Conservation (phyloP, 345 rosid genomes). For the Salix exigua region DNA sequence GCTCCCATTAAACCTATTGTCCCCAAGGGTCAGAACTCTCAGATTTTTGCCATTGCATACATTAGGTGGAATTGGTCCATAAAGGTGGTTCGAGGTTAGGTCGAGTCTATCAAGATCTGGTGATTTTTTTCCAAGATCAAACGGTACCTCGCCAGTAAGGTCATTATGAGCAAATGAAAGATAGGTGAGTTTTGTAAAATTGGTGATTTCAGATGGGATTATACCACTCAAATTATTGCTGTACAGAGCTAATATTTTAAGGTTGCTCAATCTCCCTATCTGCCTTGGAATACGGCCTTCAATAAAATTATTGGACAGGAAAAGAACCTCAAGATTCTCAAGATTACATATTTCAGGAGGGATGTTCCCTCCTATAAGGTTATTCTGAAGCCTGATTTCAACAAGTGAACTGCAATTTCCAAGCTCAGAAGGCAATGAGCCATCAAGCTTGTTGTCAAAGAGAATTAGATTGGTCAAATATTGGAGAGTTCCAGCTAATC, state of each 20-base stretch:
- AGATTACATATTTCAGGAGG: constrained; percentile 32
- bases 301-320: constrained; percentile 24
- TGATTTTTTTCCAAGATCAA: constrained; percentile 21
- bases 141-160: constrained; percentile 30
- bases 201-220: constrained; percentile 26
- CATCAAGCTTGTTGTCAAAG: constrained; percentile 28
- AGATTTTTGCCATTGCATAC: constrained; percentile 27
- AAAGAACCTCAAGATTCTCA: constrained; percentile 29
- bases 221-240: constrained; percentile 35
- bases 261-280: constrained; percentile 27
- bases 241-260: constrained; percentile 30
- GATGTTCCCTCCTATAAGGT: constrained; percentile 28
- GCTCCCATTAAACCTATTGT: constrained; percentile 29
- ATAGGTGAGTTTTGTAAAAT: constrained; percentile 23
- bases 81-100: constrained; percentile 30
- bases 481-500: constrained; percentile 28
- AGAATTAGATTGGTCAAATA: constrained; percentile 20
- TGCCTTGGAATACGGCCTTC: constrained; percentile 28
- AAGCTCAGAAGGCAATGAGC: constrained; percentile 35
- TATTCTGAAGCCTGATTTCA: constrained; percentile 31
- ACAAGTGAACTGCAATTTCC: constrained; percentile 39
- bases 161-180: constrained; percentile 38
- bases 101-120: constrained; percentile 26
- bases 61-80: constrained; percentile 30
- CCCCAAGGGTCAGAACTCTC: constrained; percentile 23